These are phyloP conservation scores for Cladorrhinum sp. DNA, from an alignment of 2,329 filamentous ascomycete genomes.

Conservation along the genomic window DNA sequence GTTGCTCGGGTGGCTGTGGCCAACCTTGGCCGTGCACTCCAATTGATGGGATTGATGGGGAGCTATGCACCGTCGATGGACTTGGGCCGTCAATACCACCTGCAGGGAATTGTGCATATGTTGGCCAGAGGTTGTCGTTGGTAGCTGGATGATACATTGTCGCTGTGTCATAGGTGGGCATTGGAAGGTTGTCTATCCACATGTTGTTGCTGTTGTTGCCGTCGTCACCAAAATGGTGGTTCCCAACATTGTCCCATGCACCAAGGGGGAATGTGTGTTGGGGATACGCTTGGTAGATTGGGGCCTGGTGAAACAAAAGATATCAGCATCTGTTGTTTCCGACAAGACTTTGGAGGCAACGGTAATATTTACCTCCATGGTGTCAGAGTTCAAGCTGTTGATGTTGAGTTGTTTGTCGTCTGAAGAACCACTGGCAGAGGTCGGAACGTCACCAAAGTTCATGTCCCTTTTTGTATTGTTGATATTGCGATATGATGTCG, in stretches of 20 bases:
- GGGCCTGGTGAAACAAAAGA: not conserved
- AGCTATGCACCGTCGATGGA: not conserved
- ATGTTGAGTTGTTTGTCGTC: not conserved
- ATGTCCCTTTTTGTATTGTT: not conserved
- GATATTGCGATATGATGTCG: not conserved
- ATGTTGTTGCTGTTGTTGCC: not conserved
- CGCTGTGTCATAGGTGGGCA: not conserved
- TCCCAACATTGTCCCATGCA: not conserved
- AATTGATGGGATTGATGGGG: not conserved
- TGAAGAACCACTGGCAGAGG: not conserved
- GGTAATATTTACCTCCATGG: conserved; percentile 3
- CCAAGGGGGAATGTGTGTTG: not conserved
- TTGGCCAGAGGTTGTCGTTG: not conserved
- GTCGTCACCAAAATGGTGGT: not conserved
- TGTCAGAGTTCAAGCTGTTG: not conserved
- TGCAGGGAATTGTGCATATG: not conserved
- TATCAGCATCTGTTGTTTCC: not conserved
- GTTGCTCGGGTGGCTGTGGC: not conserved
- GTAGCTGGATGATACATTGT: not conserved
- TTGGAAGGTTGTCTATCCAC: not conserved
- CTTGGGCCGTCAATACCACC: not conserved
- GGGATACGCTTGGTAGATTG: conserved; percentile 5
- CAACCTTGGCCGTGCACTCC: conserved; percentile 3
- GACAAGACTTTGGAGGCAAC: not conserved
- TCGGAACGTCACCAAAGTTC: not conserved